Base-by-base conservation (phyloP, 2,329 filamentous ascomycete genomes). In the Penicillium sp. region DNA sequence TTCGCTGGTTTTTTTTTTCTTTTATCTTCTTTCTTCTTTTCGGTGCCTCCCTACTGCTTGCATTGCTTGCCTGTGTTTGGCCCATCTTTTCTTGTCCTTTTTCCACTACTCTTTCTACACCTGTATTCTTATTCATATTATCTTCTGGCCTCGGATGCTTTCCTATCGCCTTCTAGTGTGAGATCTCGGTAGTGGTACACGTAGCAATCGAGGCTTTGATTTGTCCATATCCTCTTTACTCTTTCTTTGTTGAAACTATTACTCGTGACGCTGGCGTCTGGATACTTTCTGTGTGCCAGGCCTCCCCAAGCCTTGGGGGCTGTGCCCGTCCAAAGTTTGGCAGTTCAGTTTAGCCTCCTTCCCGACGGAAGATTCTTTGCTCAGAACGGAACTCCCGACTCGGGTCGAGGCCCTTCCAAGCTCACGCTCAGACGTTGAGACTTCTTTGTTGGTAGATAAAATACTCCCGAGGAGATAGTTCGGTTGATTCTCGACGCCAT, bases 111-210 rank as follows among this genome's bases (percentile, higher is more conserved):
- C 47, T 56, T 49, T 28, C 37, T 15, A 25, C 45, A 54, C 43
- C 17, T 65, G 63, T 65, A 65, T 65, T 63, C 34, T 59, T 63
- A 63, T 45, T 49, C 35, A 53, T n/a, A 41, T 15, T 39, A 39
- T 39, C 17, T 47, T 22, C 54, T 63, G 50, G 28, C 35, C 54
- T 28, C 41, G 37, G 37, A 55, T 57, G 54, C 54, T 51, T 58
- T 28, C 50, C 34, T 31, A 31, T 31, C 31, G 31, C 7, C 31
- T 48, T 48, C 37, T 42, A 54, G 41, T 55, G 56, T 35, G 56
- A 14, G 17, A 49, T 28, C 35, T 58, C 42, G 52, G 22, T 59
- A 58, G 50, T 51, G 47, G 48, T 58, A 59, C 17, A 61, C 55
- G 53, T 59, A 60, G 58, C 54, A 59, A 65, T 58, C 35, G 55